A percentile compares a stretch with the other conserved stretches of the same genome.
phyloP scores from a whole-genome alignment of 352 stramenopile species.

The Pythium guiyangense region DNA sequence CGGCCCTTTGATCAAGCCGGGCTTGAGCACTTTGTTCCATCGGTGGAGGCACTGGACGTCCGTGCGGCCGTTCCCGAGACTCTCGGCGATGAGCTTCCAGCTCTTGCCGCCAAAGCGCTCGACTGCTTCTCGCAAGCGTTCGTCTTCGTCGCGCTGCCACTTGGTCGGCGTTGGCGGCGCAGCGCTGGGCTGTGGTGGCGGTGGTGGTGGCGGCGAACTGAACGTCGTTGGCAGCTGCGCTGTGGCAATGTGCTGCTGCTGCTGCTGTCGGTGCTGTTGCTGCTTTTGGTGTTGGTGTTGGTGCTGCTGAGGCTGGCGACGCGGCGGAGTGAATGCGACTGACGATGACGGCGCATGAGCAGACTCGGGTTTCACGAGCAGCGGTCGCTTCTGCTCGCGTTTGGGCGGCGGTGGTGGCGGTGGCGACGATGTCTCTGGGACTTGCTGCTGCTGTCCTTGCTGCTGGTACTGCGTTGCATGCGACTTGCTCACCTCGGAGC shows the following conservation, averaged over 20 bases:
- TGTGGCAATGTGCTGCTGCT: conserved; percentile 6
- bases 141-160: conserved; percentile 91
- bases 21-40: conserved; percentile 95
- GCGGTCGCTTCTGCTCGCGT: too few relatives aligned
- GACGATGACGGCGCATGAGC: too few relatives aligned
- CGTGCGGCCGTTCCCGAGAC: conserved; percentile 82
- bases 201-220: not conserved
- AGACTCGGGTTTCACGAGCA: too few relatives aligned
- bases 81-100: conserved; percentile 93
- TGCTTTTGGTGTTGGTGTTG: conserved; percentile 4
- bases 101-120: conserved; percentile 90
- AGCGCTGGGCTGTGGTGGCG: not conserved
- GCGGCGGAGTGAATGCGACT: too few relatives aligned
- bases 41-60: conserved; percentile 95
- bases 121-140: conserved; percentile 84
- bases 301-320: conserved; percentile 8
- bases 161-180: conserved; percentile 27
- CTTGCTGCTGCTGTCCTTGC: too few relatives aligned
- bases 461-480: too few relatives aligned
- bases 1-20: conserved; percentile 82
- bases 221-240: too few relatives aligned
- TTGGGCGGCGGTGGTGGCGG: too few relatives aligned
- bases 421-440: too few relatives aligned
- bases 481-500: too few relatives aligned
- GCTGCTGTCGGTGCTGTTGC: too few relatives aligned